These are phyloP conservation scores for Paracoccidioides brasiliensis DNA, from an alignment of 2,329 filamentous ascomycete genomes.

Conservation along the genomic window DNA sequence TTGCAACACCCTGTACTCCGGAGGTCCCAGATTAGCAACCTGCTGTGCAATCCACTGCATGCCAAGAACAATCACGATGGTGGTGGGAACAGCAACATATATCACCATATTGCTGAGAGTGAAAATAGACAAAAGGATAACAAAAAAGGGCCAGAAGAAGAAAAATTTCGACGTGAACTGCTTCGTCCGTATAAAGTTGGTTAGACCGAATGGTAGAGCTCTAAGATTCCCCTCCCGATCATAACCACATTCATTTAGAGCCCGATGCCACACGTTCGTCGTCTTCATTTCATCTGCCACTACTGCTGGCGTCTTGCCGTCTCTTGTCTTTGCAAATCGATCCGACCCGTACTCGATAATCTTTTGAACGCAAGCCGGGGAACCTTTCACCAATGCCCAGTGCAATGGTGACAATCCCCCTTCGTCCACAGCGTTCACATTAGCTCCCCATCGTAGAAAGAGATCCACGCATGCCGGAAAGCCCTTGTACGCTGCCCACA, in stretches of 20 bases:
- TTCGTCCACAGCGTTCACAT: conserved; percentile 79
- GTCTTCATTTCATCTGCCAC: conserved; percentile 90
- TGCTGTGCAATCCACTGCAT: conserved; percentile 68
- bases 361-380: conserved; percentile 77
- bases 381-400: conserved; percentile 93
- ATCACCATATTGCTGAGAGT: conserved; percentile 62
- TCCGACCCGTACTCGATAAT: conserved; percentile 92
- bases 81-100: conserved; percentile 61
- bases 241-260: conserved; percentile 73
- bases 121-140: conserved; percentile 58
- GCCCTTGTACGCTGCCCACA: conserved; percentile 99
- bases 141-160: conserved; percentile 74
- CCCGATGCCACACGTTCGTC: conserved; percentile 63
- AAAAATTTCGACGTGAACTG: conserved; percentile 72
- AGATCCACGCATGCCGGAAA: conserved; percentile 85
- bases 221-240: conserved; percentile 62
- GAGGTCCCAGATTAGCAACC: conserved; percentile 66
- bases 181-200: conserved; percentile 59
- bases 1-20: conserved; percentile 80
- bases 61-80: conserved; percentile 48
- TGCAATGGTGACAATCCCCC: conserved; percentile 90
- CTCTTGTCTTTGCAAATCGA: conserved; percentile 74
- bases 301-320: conserved; percentile 77
- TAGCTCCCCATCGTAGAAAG: conserved; percentile 87
- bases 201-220: conserved; percentile 58